Evolutionary conservation across 768 basidiomycete genomes (phyloP), one percentile per base, ranked within the genome.

Genomic region (Lentinula lateritia): DNA sequence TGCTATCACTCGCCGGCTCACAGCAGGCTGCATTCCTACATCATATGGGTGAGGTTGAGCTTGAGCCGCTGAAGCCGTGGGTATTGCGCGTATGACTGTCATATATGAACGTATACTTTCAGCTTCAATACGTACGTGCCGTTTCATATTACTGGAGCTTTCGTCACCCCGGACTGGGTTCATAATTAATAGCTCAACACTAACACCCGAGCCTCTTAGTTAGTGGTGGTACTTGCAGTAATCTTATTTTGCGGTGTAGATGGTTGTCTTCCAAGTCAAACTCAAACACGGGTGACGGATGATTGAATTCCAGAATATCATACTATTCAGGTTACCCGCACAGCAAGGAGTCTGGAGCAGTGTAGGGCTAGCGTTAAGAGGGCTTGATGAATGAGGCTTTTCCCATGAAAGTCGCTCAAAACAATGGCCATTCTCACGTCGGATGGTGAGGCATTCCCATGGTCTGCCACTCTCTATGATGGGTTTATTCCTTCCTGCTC

Each of bases 361-460:
- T 56, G 41, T 56, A 56, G 54, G 15, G 4, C 54, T 39, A 39
- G 38, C 38, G 38, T 39, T 28, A 28, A 39, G 38, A 39, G 7
- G 38, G n/a, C 38, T 36, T 36, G 3, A 56, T 32, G 50, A 52
- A 32, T 32, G 50, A 56, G 41, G 20, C 15, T 23, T 56, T 56
- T 56, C 54, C 36, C 36, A 56, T 56, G 38, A 39, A 56, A 56
- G 32, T 58, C 56, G 28, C 35, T 58, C 41, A 39, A 38, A 58
- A 48, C n/a, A 58, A 58, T 48, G 56, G 56, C 58, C 18, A 48
- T 59, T 59, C 58, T 59, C 58, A 59, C 58, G 58, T 59, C 58
- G 41, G 35, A 59, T 36, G 20, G 20, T 43, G 28, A 48, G 48
- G 20, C 35, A 15, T 59, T 59, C 58, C 58, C 58, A 59, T 59